Base-by-base conservation (phyloP, 208 protist genomes). In the Kentomonas sorsogonicus region DNA sequence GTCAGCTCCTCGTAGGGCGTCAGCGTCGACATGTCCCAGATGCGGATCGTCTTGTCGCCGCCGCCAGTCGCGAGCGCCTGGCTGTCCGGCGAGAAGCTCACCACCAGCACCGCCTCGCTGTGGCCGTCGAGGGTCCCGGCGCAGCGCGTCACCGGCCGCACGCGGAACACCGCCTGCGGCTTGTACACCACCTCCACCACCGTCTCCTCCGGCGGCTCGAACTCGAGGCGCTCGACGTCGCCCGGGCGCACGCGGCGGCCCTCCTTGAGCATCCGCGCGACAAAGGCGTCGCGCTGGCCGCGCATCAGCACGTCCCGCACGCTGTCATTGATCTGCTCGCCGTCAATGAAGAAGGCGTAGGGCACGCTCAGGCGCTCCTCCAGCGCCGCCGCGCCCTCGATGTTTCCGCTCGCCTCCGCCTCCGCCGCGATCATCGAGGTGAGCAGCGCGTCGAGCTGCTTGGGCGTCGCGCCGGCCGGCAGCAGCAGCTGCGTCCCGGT, bases 11-110 rank as follows among this genome's bases (percentile, higher is more conserved):
- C 53, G 2, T 74, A 62, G 3, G 97, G 97, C 9, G 93, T 98
- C 33, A 96, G 62, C 7, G 98, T 99, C 54, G 86, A 53, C 26
- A 99, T 77, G 75, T 99, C 98, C 98, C 98, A 99, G 25, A 99
- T 72, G 29, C 97, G 85, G 39, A 99, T 83, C 36, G 95, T 98
- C 33, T 75, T 87, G 72, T 99, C 98, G 20, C 98, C 97, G 22
- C 85, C 85, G 16, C 94, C 97, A 15, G 86, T 98, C 5, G 95
- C 98, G 1, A 99, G 67, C 6, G 83, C 69, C 25, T 70, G 77
- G 61, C 96, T 93, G 83, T 99, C 94, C 1, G 97, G 96, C 2
- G 84, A 96, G 67, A 99, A 99, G 27, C 66, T 50, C 26, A 94
- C 79, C 31, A 89, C 77, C n/a, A 98, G 73, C 50, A 99, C 84